Conservation (phyloP, 495 filamentous ascomycete genomes). For the Penicillium paradoxum region DNA sequence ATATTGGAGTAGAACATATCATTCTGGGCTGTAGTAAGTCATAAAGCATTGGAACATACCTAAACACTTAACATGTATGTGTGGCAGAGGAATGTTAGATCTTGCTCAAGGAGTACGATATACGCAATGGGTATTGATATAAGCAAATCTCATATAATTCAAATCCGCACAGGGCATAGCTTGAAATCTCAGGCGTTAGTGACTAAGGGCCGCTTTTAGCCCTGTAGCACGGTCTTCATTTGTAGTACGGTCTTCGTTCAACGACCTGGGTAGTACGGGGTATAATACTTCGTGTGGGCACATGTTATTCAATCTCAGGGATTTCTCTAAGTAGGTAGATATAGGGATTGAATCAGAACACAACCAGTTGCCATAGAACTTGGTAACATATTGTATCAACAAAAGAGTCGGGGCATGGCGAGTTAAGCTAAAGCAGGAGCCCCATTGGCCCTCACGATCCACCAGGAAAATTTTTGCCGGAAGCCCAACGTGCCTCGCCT, state of each 20-base stretch:
- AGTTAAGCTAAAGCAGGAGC: neutral
- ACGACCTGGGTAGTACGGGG: no score
- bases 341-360: no score
- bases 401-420: conserved; percentile 6
- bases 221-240: neutral
- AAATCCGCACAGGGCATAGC: neutral
- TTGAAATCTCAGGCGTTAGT: neutral
- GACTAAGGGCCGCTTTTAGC: neutral
- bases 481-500: neutral
- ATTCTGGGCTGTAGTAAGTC: no score
- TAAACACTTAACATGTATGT: no score
- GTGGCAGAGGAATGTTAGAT: no score
- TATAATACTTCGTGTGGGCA: no score
- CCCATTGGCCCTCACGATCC: neutral
- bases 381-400: neutral
- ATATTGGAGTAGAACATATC: no score
- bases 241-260: neutral
- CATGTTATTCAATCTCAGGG: no score
- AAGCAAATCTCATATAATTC: neutral
- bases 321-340: no score
- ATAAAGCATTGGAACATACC: no score
- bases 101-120: no score
- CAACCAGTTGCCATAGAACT: neutral
- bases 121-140: no score
- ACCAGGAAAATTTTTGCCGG: conserved; percentile 2